Percentiles rank a stretch among this genome's conserved stretches.
These are phyloP conservation scores for Capsella bursapastoris DNA, from an alignment of 345 rosid genomes.

Conservation along the genomic window DNA sequence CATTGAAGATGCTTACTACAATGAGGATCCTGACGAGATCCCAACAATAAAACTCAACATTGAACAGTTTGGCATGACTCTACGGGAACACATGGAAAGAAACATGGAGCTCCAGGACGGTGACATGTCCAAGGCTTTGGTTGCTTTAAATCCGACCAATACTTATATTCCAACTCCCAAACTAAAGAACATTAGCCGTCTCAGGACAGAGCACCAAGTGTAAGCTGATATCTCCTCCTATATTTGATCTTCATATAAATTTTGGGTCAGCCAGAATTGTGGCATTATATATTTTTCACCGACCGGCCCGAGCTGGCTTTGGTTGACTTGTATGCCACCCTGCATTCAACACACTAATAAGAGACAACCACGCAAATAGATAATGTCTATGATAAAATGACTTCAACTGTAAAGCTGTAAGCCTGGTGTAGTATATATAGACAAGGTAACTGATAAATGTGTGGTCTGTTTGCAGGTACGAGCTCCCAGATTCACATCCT, in stretches of 20 bases:
- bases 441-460: constrained; percentile 29
- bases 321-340: constrained; percentile 5
- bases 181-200: constrained; percentile 77
- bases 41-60: constrained; percentile 76
- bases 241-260: constrained; percentile 14
- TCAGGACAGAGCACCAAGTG: constrained; percentile 97
- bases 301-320: not conserved
- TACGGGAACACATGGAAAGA: constrained; percentile 62
- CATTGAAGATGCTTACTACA: constrained; percentile 64
- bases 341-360: not conserved
- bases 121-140: constrained; percentile 84
- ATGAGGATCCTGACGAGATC: constrained; percentile 80
- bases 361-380: not conserved
- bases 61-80: constrained; percentile 60
- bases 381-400: not conserved
- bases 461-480: constrained; percentile 65
- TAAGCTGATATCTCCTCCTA: constrained; percentile 54
- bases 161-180: constrained; percentile 74
- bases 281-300: not conserved
- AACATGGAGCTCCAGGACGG: constrained; percentile 76
- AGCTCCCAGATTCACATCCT: constrained; percentile 91
- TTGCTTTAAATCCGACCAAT: constrained; percentile 68
- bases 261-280: constrained; percentile 11
- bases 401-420: not conserved
- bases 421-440: too few relatives aligned